Percentiles rank a stretch among this genome's conserved stretches.
Conservation (phyloP, 305 asterid species). For the Euphrasia arctica region DNA sequence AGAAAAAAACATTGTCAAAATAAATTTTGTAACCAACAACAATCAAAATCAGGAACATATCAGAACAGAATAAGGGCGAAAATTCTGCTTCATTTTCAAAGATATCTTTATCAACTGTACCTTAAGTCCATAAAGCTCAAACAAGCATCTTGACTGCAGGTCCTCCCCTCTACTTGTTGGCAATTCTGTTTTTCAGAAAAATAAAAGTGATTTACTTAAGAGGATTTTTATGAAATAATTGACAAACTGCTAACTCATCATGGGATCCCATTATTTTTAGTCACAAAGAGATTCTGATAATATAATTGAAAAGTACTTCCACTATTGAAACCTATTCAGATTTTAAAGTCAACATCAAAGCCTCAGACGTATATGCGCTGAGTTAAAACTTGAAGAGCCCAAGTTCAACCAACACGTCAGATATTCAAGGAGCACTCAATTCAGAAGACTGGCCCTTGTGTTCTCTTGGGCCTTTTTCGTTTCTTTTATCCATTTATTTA, state of each 20-base stretch:
- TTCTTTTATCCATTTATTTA: neutral
- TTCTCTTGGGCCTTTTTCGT: neutral
- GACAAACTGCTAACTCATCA: neutral
- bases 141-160: slow-evolving; percentile 95
- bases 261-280: neutral
- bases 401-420: slow-evolving; percentile 5
- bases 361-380: neutral
- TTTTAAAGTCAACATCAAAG: neutral
- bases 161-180: slow-evolving; percentile 98
- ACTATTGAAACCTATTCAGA: slow-evolving; percentile 1
- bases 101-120: slow-evolving; percentile 37
- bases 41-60: slow-evolving; percentile 3
- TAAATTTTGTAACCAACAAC: slow-evolving; percentile 22
- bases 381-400: slow-evolving; percentile 1
- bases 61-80: neutral
- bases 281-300: neutral
- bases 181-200: slow-evolving; percentile 53
- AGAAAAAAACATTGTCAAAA: slow-evolving; percentile 13
- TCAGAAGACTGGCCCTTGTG: neutral
- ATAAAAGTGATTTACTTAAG: slow-evolving; percentile 22
- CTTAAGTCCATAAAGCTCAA: slow-evolving; percentile 97
- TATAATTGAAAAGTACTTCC: slow-evolving; percentile 1
- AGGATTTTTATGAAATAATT: neutral
- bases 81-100: slow-evolving; percentile 1
- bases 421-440: neutral